These are phyloP conservation scores for Diutina ranongensis DNA, from an alignment of 1,139 yeast species.

Conservation along the genomic window DNA sequence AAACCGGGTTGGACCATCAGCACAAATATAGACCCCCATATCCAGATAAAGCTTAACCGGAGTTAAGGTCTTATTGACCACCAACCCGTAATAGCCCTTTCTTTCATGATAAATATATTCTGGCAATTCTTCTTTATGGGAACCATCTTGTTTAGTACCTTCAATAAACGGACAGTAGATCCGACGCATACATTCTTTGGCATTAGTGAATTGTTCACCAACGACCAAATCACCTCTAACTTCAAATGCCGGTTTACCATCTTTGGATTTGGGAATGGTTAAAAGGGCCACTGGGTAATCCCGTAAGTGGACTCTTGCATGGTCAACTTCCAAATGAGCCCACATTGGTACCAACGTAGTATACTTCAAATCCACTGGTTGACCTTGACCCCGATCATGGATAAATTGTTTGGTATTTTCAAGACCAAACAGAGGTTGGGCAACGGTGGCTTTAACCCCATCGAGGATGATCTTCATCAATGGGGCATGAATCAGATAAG, in stretches of 20 bases:
- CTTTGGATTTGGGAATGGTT: slow-evolving; percentile 20
- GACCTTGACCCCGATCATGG: slow-evolving; percentile 68
- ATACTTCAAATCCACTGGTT: slow-evolving; percentile 59
- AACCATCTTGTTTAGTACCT: background rate
- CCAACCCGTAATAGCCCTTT: slow-evolving; percentile 16
- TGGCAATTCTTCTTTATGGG: background rate
- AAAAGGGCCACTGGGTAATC: slow-evolving; percentile 60
- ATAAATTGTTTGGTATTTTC: slow-evolving; percentile 48
- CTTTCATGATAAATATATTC: background rate
- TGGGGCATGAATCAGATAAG: slow-evolving; percentile 52
- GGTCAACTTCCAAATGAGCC: slow-evolving; percentile 36
- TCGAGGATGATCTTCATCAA: slow-evolving; percentile 47
- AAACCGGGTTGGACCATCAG: slow-evolving; percentile 52
- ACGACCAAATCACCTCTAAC: slow-evolving; percentile 36
- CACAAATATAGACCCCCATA: slow-evolving; percentile 41
- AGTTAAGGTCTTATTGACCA: slow-evolving; percentile 67
- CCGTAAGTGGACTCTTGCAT: slow-evolving; percentile 43
- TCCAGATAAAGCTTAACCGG: slow-evolving; percentile 65
- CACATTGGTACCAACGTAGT: slow-evolving; percentile 58
- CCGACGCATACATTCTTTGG: background rate
- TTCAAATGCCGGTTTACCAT: slow-evolving; percentile 20
- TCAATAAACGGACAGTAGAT: slow-evolving; percentile 4
- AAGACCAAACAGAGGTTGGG: slow-evolving; percentile 44
- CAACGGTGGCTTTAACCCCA: slow-evolving; percentile 41
- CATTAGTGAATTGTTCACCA: slow-evolving; percentile 29